Evolutionary conservation across 345 rosid genomes (phyloP), one percentile per base, ranked within the genome.

Genomic region (Eucalyptus pauciflora): DNA sequence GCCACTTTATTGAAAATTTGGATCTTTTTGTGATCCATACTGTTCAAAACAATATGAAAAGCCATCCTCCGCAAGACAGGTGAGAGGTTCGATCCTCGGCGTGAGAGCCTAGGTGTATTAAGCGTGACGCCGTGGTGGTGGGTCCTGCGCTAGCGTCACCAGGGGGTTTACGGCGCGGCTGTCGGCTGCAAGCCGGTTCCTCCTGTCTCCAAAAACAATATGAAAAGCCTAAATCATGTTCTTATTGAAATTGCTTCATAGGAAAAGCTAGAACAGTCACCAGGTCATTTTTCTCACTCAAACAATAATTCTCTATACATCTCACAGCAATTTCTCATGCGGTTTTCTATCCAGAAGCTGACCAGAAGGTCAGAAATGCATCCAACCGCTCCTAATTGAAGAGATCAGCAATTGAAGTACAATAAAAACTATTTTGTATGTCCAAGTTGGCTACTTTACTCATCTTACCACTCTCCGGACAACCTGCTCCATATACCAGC

Each of bases 401-500:
- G 46, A 37, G 81, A 33, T 37, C 81, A 71, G 7, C 46, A 37
- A 37, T 71, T 37, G 46, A 71, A 37, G 0, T 37, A 37, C 27
- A 71, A 71, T 3, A 71, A 17, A 71, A 3, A 71, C 25, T 3
- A 71, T 37, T 71, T 71, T 37, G 83, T 71, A 71, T 18, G 27
- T 37, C 83, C 83, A 71, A 71, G 46, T 18, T 10, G 46, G 8
- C 0, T 71, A 0, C 83, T 37, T 37, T 71, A 69, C 45, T 33
- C 24, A 18, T 71, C 83, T 37, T 71, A 71, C 83, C 83, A 71
- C 83, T 71, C 46, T 71, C 83, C 46, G 27, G 83, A 20, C 83
- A 37, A 0, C 27, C 0, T 71, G 1, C 46, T 3, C 46, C 0
- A 1, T 71, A 1, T 0, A 71, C 7, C 14, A 37, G 46, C 46